Base-by-base conservation (phyloP, 805 yeast genomes). In the Starmera pachycereana region DNA sequence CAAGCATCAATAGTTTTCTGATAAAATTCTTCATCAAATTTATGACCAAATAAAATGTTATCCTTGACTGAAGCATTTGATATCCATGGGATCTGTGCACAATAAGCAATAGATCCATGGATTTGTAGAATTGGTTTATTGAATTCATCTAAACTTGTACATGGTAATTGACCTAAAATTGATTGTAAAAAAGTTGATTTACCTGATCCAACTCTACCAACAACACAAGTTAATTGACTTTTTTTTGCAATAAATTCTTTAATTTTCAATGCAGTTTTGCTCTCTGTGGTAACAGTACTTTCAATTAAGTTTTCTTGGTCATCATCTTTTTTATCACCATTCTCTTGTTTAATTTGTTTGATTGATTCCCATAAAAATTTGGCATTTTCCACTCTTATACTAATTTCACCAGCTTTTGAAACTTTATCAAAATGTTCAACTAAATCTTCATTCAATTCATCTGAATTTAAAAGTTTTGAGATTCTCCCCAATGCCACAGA, bases 201-300 rank as follows among this genome's bases (percentile, higher is more conserved):
- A 37, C 87, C 87, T 12, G 81, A 58, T 4, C 86, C 86, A 29
- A 80, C 86, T 48, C 73, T 62, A 10, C 86, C 86, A 22, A 79
- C 78, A 38, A 80, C 58, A 56, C 86, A 77, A 1, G 74, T 63
- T 40, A 80, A 59, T 31, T 68, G 63, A 6, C 80, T 79, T 49
- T 69, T 71, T n/a, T 49, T 57, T 2, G 78, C 82, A 9, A 51
- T 43, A 45, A 76, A 76, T 40, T 66, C 56, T 14, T 56, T 53
- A 36, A 77, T 65, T 35, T 61, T 58, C 39, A 79, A 57, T 0
- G 84, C 79, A 32, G 65, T 54, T 37, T 60, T 61, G 0, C 65
- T 49, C 8, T 81, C 78, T 66, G 54, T 63, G 22, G 68, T 45
- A 9, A 42, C 47, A 4, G 55, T 51, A 46, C 73, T 81, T 46